These are phyloP conservation scores for Globisporangium abappressorium DNA, from an alignment of 352 stramenopile species.

Conservation along the genomic window DNA sequence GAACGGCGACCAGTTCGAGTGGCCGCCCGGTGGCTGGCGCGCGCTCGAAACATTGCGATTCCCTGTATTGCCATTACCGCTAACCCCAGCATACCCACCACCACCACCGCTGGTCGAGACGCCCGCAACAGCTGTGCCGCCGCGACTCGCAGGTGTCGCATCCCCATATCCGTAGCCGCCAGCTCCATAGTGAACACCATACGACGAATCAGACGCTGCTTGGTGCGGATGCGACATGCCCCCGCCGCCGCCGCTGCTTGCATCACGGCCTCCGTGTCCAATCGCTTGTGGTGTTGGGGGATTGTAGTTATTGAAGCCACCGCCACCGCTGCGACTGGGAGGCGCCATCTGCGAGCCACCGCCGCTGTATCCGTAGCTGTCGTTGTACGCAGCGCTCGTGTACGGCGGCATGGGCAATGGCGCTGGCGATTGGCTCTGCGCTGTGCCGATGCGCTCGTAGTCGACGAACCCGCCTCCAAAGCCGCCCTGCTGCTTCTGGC, in stretches of 20 bases:
- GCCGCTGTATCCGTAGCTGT: neutral
- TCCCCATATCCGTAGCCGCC: neutral
- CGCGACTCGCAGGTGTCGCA: conserved; percentile 17
- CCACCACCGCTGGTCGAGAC: neutral
- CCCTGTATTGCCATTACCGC: neutral
- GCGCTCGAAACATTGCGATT: conserved; percentile 15
- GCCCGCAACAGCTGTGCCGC: conserved; percentile 6
- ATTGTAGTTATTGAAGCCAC: neutral
- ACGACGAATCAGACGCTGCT: conserved; percentile 9
- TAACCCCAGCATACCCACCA: neutral
- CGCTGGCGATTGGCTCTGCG: conserved; percentile 12
- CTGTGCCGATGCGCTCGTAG: conserved; percentile 23
- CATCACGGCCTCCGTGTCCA: neutral
- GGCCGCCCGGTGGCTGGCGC: conserved; percentile 59
- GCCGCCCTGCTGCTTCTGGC: conserved; percentile 11
- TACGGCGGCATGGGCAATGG: conserved; percentile 1
- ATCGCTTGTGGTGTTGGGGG: neutral
- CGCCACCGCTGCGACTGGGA: conserved; percentile 10
- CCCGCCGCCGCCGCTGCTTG: neutral
- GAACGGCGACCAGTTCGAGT: conserved; percentile 60
- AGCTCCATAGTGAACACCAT: neutral
- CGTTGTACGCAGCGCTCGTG: neutral
- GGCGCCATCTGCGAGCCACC: neutral
- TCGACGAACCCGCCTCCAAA: conserved; percentile 4
- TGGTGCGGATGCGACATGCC: conserved; percentile 11